Evolutionary conservation across 2,329 filamentous ascomycete species (phyloP).

Genomic region (Calonectria honghensis): DNA sequence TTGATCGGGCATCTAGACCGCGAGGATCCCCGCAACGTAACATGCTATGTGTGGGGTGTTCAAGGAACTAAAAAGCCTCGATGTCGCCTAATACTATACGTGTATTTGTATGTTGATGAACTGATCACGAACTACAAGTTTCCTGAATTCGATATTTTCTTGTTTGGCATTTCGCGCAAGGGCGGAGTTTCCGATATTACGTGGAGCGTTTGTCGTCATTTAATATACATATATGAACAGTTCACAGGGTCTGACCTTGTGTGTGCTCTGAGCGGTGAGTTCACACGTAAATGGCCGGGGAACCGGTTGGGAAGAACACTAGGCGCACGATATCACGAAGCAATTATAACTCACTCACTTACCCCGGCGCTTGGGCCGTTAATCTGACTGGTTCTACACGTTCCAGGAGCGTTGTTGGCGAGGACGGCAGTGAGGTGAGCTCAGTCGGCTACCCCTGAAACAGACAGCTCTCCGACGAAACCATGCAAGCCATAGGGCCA

Average conservation of each 20-base stretch:
- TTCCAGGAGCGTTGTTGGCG: not conserved
- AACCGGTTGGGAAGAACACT: slow-evolving; percentile 2
- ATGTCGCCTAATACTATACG: slow-evolving; percentile 33
- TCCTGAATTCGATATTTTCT: not conserved
- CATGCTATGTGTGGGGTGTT: slow-evolving; percentile 43
- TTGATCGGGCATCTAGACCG: slow-evolving; percentile 51
- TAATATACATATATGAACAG: not conserved
- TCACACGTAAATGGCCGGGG: not conserved
- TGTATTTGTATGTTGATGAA: slow-evolving; percentile 34
- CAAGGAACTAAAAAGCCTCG: slow-evolving; percentile 8
- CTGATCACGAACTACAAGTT: slow-evolving; percentile 27
- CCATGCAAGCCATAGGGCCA: slow-evolving; percentile 20
- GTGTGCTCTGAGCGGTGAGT: not conserved
- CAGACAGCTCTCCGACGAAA: slow-evolving; percentile 35
- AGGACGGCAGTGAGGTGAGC: not conserved
- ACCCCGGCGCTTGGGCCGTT: not conserved
- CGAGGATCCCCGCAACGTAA: slow-evolving; percentile 42
- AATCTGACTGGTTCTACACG: not conserved
- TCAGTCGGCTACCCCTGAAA: slow-evolving; percentile 29
- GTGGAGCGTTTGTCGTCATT: not conserved
- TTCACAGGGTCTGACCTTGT: slow-evolving; percentile 1
- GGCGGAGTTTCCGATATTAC: not conserved
- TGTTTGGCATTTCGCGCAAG: no score
- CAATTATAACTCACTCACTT: not conserved
- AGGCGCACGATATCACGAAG: not conserved